Conservation (phyloP, 768 basidiomycete genomes). For the Lyophyllum decastes region DNA sequence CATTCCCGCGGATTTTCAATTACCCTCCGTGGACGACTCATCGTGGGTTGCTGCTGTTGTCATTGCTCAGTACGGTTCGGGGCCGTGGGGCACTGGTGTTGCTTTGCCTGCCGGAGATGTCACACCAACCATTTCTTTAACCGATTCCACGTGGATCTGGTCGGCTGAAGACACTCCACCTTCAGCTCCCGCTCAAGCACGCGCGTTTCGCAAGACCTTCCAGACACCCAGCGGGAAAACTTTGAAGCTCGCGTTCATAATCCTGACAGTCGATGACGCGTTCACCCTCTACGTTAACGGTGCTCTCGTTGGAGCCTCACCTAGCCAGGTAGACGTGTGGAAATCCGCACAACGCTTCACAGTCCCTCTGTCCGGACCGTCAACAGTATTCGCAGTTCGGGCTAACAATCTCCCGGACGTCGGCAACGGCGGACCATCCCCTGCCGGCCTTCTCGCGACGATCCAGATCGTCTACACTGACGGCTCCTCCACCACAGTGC, state of each 20-base stretch:
- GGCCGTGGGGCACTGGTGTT: slow-evolving; percentile 27
- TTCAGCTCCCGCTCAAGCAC: slow-evolving; percentile 20
- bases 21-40: slow-evolving; percentile 20
- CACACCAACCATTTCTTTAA: slow-evolving; percentile 15
- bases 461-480: slow-evolving; percentile 24
- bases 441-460: slow-evolving; percentile 25
- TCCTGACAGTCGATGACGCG: slow-evolving; percentile 29
- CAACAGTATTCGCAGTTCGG: slow-evolving; percentile 23
- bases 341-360: slow-evolving; percentile 21
- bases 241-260: slow-evolving; percentile 17
- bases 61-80: slow-evolving; percentile 24
- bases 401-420: slow-evolving; percentile 23
- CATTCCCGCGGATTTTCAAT: slow-evolving; percentile 26
- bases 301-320: slow-evolving; percentile 17
- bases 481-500: slow-evolving; percentile 16
- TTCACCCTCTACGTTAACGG: slow-evolving; percentile 31
- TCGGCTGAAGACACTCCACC: slow-evolving; percentile 16
- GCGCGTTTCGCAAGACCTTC: slow-evolving; percentile 30
- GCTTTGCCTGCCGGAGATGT: slow-evolving; percentile 17
- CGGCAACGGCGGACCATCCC: slow-evolving; percentile 13
- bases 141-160: slow-evolving; percentile 30
- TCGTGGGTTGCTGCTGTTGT: slow-evolving; percentile 20
- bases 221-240: slow-evolving; percentile 21
- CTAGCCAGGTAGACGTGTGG: slow-evolving; percentile 23
- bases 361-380: slow-evolving; percentile 17